Evolutionary conservation across 306 rosid genomes (phyloP), one percentile per base, ranked within the genome.

Genomic region (Quercus variabilis): DNA sequence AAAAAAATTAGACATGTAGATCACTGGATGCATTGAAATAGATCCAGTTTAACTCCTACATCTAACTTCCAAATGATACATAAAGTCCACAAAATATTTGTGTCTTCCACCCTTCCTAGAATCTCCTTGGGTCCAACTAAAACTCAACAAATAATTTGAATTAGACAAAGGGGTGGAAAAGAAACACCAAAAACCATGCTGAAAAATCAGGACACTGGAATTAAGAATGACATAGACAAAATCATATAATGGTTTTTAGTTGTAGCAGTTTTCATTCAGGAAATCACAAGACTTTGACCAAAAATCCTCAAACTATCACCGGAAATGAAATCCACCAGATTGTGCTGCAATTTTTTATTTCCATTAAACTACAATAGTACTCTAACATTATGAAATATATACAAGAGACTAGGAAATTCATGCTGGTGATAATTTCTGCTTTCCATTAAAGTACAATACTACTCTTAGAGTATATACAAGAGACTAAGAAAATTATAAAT

Each of bases 261-360:
- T 60, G 69, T 73, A 76, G 65, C 68, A 82, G 62, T 67, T 78
- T 62, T 62, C 12, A 41, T 73, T 74, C 72, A 54, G 56, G 46
- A 63, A 69, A 76, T 69, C 59, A 73, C 75, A 60, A 58, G 46
- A 33, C 6, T 63, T 76, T 31, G 31, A 76, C 58, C 20, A 49
- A 81, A 72, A 79, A 76, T 57, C 46, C 19, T n/a, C 31, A 70
- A 70, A 56, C 80, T 31, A 73, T 51, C 12, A 62, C 60, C 57
- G 21, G 62, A 31, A 73, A 65, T 71, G 71, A 69, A 81, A 74
- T 71, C 69, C 18, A 26, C 54, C 76, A 55, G 73, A 68, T 63
- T 82, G 72, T 14, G 17, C 28, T 7, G 80, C 8, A n/a, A 70
- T 63, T 43, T 57, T 65, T 5, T 54, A 21, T 46, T 58, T 62